Evolutionary conservation across 148 eudicot genomes (phyloP).

Genomic region (Heliosperma pusillum): DNA sequence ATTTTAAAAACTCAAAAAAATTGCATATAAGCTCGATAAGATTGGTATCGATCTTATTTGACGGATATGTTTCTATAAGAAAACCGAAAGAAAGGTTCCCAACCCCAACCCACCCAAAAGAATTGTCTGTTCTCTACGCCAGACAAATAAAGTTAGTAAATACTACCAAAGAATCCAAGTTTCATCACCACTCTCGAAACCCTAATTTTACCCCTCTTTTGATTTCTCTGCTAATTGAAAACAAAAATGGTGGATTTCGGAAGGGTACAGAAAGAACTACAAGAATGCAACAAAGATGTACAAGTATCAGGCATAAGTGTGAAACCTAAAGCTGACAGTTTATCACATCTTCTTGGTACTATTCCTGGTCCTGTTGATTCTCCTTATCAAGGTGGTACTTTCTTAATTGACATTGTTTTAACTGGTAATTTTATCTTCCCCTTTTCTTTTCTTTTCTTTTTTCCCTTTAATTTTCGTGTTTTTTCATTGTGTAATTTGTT

Average conservation of each 20-base stretch:
- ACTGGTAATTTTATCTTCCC: conserved; percentile 44
- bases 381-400: conserved; percentile 78
- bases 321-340: conserved; percentile 46
- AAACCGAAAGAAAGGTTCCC: no score
- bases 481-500: no score
- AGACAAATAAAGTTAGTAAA: no score
- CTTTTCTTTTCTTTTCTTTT: background rate
- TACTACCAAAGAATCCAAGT: no score
- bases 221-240: background rate
- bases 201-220: background rate
- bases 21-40: no score
- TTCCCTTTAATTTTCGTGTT: background rate
- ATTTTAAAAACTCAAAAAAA: no score
- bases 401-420: conserved; percentile 66
- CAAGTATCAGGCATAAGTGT: conserved; percentile 57
- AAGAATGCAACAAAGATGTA: conserved; percentile 61
- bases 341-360: conserved; percentile 57
- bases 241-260: conserved; percentile 58
- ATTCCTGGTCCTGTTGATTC: conserved; percentile 72
- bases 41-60: no score
- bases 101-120: no score
- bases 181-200: conserved; percentile 8
- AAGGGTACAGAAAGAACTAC: conserved; percentile 78
- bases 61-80: no score
- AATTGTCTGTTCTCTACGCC: no score